Percentiles rank a stretch among this genome's conserved stretches.
phyloP scores from a whole-genome alignment of 2,329 filamentous ascomycete species.

The Fusarium setosum region DNA sequence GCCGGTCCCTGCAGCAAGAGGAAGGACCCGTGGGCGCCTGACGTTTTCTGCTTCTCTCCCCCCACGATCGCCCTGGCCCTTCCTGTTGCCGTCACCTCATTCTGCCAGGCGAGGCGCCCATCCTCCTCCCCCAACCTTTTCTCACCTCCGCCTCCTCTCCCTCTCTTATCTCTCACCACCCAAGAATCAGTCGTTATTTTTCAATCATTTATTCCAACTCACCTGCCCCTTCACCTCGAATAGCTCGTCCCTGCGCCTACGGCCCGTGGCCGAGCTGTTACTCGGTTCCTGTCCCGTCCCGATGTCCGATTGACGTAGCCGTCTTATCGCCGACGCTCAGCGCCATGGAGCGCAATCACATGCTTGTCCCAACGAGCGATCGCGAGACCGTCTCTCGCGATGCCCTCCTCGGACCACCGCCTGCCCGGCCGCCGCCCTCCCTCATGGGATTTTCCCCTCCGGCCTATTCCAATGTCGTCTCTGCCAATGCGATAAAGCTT shows the following conservation, averaged over 20 bases:
- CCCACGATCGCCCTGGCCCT: conserved; percentile 37
- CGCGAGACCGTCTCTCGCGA: conserved; percentile 39
- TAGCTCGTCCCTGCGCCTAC: conserved; percentile 3
- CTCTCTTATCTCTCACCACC: conserved; percentile 16
- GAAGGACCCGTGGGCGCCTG: conserved; percentile 32
- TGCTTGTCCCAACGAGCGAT: conserved; percentile 49
- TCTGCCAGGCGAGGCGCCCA: conserved; percentile 10
- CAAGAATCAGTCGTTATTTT: not conserved
- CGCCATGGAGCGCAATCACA: conserved; percentile 59
- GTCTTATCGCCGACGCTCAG: conserved; percentile 42
- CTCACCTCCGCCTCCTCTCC: conserved; percentile 12
- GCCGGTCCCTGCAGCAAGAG: conserved; percentile 43
- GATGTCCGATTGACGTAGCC: conserved; percentile 44
- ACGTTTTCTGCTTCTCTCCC: conserved; percentile 33
- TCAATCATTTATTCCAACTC: conserved; percentile 4
- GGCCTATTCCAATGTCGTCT: conserved; percentile 34
- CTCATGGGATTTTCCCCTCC: conserved; percentile 41
- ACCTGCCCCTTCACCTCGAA: not conserved
- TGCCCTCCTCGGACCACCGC: conserved; percentile 42
- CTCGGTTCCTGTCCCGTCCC: conserved; percentile 28
- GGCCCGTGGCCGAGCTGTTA: conserved; percentile 26
- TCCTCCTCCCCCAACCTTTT: conserved; percentile 32
- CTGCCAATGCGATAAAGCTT: conserved; percentile 42
- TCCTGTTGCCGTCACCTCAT: conserved; percentile 21
- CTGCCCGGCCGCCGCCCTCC: conserved; percentile 38